Percentiles rank a stretch among this genome's conserved stretches.
Conservation (phyloP, 2,329 filamentous ascomycete species). For the Cladophialophora exuberans region DNA sequence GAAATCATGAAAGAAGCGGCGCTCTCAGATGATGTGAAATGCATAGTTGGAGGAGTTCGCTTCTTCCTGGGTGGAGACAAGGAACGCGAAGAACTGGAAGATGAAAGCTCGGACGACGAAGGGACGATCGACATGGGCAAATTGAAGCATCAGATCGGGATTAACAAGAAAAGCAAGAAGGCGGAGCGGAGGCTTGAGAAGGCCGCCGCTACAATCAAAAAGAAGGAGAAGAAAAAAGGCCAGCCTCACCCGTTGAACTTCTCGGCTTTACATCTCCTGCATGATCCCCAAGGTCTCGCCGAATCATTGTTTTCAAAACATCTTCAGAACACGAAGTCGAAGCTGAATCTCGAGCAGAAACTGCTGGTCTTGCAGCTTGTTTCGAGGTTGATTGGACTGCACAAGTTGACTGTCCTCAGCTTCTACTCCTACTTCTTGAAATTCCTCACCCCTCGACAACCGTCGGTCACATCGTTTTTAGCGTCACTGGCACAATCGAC, state of each 20-base stretch:
- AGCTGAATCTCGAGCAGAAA: conserved; percentile 84
- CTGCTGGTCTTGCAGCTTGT: conserved; percentile 88
- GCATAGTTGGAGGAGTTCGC: conserved; percentile 80
- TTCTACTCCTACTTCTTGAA: conserved; percentile 98
- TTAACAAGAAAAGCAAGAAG: conserved; percentile 98
- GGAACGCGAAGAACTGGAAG: conserved; percentile 89
- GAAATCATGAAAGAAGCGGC: conserved; percentile 97
- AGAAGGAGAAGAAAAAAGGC: conserved; percentile 83
- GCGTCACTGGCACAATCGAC: conserved; percentile 90
- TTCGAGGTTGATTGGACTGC: conserved; percentile 85
- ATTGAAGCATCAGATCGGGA: conserved; percentile 80
- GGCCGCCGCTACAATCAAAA: conserved; percentile 80
- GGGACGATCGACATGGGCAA: conserved; percentile 77
- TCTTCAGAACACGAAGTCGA: conserved; percentile 81
- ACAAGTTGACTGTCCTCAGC: conserved; percentile 85
- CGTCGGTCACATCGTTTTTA: conserved; percentile 88
- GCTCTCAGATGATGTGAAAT: conserved; percentile 89
- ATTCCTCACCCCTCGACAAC: conserved; percentile 83
- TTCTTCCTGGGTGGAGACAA: conserved; percentile 98
- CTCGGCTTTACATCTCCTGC: conserved; percentile 88
- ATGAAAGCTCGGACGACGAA: conserved; percentile 78
- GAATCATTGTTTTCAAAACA: conserved; percentile 90
- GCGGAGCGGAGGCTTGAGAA: conserved; percentile 76
- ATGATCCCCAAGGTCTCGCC: conserved; percentile 92
- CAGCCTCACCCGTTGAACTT: conserved; percentile 91